Evolutionary conservation across 2,329 filamentous ascomycete species (phyloP), one percentile per base, ranked within the genome.

Genomic region (Trichoderma cornu-damae): DNA sequence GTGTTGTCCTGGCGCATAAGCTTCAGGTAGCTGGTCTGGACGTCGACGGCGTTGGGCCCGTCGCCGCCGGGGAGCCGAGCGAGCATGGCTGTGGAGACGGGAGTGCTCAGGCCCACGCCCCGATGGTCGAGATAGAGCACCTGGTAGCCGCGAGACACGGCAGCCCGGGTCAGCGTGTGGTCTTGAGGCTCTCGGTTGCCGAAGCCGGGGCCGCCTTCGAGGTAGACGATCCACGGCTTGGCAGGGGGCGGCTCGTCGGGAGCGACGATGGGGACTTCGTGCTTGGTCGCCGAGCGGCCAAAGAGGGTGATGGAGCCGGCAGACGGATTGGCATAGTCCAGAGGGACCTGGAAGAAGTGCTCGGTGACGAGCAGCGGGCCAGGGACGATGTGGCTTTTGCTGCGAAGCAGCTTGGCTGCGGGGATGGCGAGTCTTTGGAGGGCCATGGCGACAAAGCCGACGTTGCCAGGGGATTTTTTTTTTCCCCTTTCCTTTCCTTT

Each of bases 1-100:
- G 96, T 95, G 67, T 82, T 94, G 72, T 96, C 92, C 32, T 93
- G 91, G 40, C 93, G 84, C 76, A 96, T 96, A 37, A 85, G 78
- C 69, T 88, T 88, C 61, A 97, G 79, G 66, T 96, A 96, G 53
- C 85, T 81, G 6, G 87, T 88, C 72, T 96, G 90, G 58, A 83
- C 82, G 44, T 80, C 72, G 59, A 82, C 61, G 16, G 61, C 59
- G 44, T 42, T 59, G 14, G 53, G 34, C 1, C 54, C 58, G 11
- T 43, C 80, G 4, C 87, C 88, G 37, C 85, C 79, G 11, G 81
- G 74, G 3, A 69, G 58, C 12, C 63, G 44, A 32, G 81, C 79
- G 4, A 96, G 78, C 6, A 87, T 90, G 7, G 81, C 82, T 7
- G 88, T 84, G 1, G 88, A 88, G 40, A 96, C 82, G 1, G 92